Percentiles rank a stretch among this genome's conserved stretches.
phyloP scores from a whole-genome alignment of 768 basidiomycete genomes.

The Russula abietina region DNA sequence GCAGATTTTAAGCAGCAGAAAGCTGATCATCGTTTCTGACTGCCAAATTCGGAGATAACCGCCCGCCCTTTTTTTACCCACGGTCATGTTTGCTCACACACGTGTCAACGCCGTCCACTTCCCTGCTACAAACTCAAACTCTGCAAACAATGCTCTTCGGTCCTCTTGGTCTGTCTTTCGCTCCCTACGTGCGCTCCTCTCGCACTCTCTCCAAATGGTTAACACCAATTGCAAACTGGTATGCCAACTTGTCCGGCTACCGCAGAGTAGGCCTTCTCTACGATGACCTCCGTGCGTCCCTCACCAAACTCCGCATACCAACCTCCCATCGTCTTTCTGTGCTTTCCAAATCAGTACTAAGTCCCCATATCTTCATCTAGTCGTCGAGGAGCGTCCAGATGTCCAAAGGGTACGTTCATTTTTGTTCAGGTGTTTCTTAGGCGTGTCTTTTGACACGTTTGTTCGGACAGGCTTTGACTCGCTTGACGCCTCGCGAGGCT shows the following conservation, averaged over 20 bases:
- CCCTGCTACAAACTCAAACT: too few species aligned
- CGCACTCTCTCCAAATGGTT: slow-evolving; percentile 61
- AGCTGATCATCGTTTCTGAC: slow-evolving; percentile 18
- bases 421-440: neutral
- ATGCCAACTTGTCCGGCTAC: slow-evolving; percentile 76
- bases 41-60: slow-evolving; percentile 23
- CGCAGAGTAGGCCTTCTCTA: slow-evolving; percentile 85
- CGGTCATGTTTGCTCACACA: neutral
- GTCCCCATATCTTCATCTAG: slow-evolving; percentile 32
- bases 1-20: slow-evolving; percentile 31
- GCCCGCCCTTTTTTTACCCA: neutral
- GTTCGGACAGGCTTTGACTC: slow-evolving; percentile 64
- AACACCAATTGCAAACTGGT: slow-evolving; percentile 77
- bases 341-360: neutral
- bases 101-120: neutral
- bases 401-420: slow-evolving; percentile 68
- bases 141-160: slow-evolving; percentile 39
- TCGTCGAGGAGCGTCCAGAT: slow-evolving; percentile 69
- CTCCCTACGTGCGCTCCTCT: slow-evolving; percentile 65
- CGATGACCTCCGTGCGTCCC: slow-evolving; percentile 83
- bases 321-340: slow-evolving; percentile 12
- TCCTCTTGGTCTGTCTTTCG: slow-evolving; percentile 68
- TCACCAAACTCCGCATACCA: slow-evolving; percentile 7
- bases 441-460: neutral
- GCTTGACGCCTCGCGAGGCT: slow-evolving; percentile 69